Evolutionary conservation across 768 basidiomycete species (phyloP), one percentile per base, ranked within the genome.

Genomic region (Leccinum boreale): DNA sequence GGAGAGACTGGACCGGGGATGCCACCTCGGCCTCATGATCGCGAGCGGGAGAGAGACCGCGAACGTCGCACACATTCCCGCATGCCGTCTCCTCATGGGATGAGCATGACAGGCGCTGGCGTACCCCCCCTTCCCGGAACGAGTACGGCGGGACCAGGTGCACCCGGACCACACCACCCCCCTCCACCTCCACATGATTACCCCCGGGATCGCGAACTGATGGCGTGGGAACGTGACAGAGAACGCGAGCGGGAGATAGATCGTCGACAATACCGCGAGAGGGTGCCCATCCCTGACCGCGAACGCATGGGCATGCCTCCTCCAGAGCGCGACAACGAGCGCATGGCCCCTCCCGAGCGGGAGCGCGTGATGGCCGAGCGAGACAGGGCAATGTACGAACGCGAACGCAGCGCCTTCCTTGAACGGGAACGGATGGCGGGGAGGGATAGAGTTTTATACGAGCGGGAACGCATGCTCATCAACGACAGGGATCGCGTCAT

Each of bases 41-140:
- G 67, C 52, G 70, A 72, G 24, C 59, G 68, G 48, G 70, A 71
- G 45, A 62, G 65, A 58, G 70, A 70, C n/a, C 69, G 69, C 36
- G 69, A 71, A 55, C 67, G 70, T 21, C 70, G 66, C 24, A 51
- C 62, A 36, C 62, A 63, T 46, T 65, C 70, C 1, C 62, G 70
- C n/a, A 48, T 72, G 15, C 63, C 66, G 7, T 71, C 70, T 11
- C 69, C 69, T 29, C 68, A 61, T 36, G 60, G 56, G 23, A 59
- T 59, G 54, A 56, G 39, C 36, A 54, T 64, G 1, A 55, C 54
- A 7, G 59, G 58, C 0, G 26, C 57, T 1, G 49, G 62, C 8
- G 53, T 57, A 49, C 61, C 63, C 14, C 66, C 57, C 14, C 51
- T 54, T 52, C 0, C 54, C 0, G 36, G 45, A 19, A n/a, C 54